Conservation (phyloP, 495 filamentous ascomycete species). For the Penicillium egyptiacum region DNA sequence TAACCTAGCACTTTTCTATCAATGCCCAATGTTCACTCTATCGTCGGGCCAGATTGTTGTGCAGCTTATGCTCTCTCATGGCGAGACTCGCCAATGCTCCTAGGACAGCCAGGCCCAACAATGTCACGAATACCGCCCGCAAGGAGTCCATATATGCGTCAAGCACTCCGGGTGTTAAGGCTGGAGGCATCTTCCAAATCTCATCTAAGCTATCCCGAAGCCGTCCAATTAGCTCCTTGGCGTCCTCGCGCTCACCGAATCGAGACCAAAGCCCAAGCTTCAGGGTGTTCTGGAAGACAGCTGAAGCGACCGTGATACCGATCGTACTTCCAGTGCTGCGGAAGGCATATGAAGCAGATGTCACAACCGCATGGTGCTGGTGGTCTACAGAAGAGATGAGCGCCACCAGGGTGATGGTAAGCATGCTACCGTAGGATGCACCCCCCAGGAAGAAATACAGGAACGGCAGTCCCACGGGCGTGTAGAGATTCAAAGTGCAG, state of each 20-base stretch:
- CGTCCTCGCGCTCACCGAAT: constrained; percentile 65
- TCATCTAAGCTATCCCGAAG: constrained; percentile 76
- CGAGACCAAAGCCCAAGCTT: constrained; percentile 61
- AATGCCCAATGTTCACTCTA: constrained; percentile 14
- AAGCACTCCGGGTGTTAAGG: constrained; percentile 69
- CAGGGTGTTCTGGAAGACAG: constrained; percentile 74
- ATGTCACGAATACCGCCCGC: constrained; percentile 69
- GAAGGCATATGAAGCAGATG: constrained; percentile 79
- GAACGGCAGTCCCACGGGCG: constrained; percentile 62
- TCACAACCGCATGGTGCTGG: constrained; percentile 80
- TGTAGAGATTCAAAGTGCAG: constrained; percentile 56
- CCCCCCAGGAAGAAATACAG: constrained; percentile 70
- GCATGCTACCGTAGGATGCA: constrained; percentile 69
- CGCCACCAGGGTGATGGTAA: constrained; percentile 77
- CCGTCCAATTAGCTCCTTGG: constrained; percentile 63
- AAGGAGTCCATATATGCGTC: constrained; percentile 75
- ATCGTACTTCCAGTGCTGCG: constrained; percentile 80
- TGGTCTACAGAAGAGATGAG: constrained; percentile 81
- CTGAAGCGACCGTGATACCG: constrained; percentile 73
- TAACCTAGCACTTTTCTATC: not conserved
- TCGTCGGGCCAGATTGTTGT: constrained; percentile 64
- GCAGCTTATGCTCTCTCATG: constrained; percentile 78
- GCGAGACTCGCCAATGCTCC: constrained; percentile 60
- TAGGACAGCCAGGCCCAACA: constrained; percentile 59
- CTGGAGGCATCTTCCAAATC: constrained; percentile 64